Percentiles rank a stretch among this genome's conserved stretches.
phyloP scores from a whole-genome alignment of 139 green algal species.

The Chloropicon primus region DNA sequence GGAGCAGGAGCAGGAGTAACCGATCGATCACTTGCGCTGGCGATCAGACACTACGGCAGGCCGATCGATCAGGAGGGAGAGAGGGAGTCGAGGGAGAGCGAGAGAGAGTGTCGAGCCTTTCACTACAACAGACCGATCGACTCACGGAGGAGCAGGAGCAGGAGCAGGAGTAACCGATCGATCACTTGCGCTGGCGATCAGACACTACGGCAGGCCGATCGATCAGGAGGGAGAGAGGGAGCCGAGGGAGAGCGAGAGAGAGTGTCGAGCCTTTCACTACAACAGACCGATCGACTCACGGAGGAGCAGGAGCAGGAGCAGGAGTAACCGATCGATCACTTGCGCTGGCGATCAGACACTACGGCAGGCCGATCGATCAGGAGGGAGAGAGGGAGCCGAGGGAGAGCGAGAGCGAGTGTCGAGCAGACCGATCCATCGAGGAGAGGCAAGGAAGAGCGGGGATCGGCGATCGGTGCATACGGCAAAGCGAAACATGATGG shows the following conservation, averaged over 20 bases:
- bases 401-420: too few species aligned
- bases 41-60: neutral
- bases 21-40: neutral
- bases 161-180: neutral
- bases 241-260: too few species aligned
- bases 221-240: neutral
- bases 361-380: neutral
- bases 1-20: neutral
- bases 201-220: neutral
- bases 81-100: too few species aligned
- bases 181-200: neutral
- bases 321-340: neutral
- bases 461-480: too few species aligned
- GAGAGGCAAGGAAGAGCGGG: too few species aligned
- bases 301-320: neutral
- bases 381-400: too few species aligned
- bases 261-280: too few species aligned
- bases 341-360: neutral
- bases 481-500: too few species aligned
- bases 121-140: neutral
- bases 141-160: neutral
- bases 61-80: neutral
- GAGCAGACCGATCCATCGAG: neutral
- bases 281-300: neutral
- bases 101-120: too few species aligned